Conservation (phyloP, 257 asterid species). For the Euphrasia confusa region DNA sequence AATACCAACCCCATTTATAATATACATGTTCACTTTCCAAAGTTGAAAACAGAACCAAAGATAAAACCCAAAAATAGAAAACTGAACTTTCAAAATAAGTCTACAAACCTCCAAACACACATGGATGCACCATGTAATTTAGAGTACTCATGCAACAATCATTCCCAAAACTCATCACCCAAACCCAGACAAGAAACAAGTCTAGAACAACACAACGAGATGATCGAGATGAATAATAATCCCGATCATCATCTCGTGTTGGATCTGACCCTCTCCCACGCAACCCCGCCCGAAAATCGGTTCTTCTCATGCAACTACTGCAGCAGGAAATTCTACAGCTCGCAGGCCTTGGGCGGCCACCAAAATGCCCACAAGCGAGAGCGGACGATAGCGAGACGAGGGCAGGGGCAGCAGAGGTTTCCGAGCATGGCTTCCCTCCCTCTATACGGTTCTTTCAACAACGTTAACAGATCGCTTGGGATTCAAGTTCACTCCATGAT, state of each 20-base stretch:
- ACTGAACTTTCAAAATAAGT: background rate
- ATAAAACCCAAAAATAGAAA: too few relatives aligned
- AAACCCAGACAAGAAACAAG: background rate
- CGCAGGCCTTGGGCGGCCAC: conserved; percentile 90
- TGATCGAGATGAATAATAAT: conserved; percentile 21
- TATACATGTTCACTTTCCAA: conserved; percentile 22
- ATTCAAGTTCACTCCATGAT: conserved; percentile 67
- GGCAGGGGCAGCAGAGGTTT: conserved; percentile 26
- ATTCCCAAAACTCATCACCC: conserved; percentile 11
- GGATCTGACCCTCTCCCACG: conserved; percentile 45
- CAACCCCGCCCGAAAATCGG: conserved; percentile 28
- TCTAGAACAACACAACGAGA: background rate
- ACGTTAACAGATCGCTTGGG: conserved; percentile 40
- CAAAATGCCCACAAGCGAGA: conserved; percentile 86
- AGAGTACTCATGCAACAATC: conserved; percentile 23
- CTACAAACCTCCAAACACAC: conserved; percentile 25
- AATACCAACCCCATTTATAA: conserved; percentile 27
- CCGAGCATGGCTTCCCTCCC: conserved; percentile 53
- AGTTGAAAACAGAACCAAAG: background rate
- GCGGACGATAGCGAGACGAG: conserved; percentile 55
- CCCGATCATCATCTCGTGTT: conserved; percentile 27
- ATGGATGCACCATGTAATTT: conserved; percentile 31
- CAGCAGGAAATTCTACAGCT: conserved; percentile 64
- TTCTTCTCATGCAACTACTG: conserved; percentile 84
- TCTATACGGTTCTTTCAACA: conserved; percentile 51